Conservation (phyloP, 2,329 filamentous ascomycete species). For the Verticillium albo-atrum region DNA sequence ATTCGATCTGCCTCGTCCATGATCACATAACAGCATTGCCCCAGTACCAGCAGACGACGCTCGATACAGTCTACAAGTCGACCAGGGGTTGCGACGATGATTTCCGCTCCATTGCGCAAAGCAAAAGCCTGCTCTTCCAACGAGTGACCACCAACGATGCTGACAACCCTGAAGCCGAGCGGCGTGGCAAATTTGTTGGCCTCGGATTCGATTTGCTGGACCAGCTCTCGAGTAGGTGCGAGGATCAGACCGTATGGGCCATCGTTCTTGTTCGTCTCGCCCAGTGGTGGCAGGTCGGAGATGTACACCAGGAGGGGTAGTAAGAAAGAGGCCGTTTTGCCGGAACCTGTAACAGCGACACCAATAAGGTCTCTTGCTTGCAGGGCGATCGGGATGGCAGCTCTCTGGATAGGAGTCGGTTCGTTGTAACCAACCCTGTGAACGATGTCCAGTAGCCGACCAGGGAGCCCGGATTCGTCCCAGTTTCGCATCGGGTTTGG, state of each 20-base stretch:
- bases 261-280: slow-evolving; percentile 84
- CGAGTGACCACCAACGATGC: slow-evolving; percentile 95
- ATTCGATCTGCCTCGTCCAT: slow-evolving; percentile 99
- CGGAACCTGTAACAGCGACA: slow-evolving; percentile 95
- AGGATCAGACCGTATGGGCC: slow-evolving; percentile 97
- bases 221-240: slow-evolving; percentile 92
- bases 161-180: slow-evolving; percentile 90
- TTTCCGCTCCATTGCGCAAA: slow-evolving; percentile 88
- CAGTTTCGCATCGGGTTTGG: slow-evolving; percentile 96
- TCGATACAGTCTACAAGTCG: slow-evolving; percentile 97
- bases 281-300: slow-evolving; percentile 77
- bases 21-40: slow-evolving; percentile 97
- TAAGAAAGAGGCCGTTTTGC: slow-evolving; percentile 95
- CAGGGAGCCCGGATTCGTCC: slow-evolving; percentile 78
- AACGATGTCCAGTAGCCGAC: slow-evolving; percentile 74
- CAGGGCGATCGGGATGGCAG: slow-evolving; percentile 90
- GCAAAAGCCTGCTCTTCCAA: slow-evolving; percentile 91
- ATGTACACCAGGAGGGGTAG: slow-evolving; percentile 93
- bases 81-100: slow-evolving; percentile 97
- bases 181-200: slow-evolving; percentile 88
- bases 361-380: slow-evolving; percentile 95
- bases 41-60: slow-evolving; percentile 80
- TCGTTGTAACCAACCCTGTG: slow-evolving; percentile 85
- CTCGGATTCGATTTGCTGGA: slow-evolving; percentile 94
- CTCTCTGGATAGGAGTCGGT: slow-evolving; percentile 86